Percentiles rank a stretch among this genome's conserved stretches.
Conservation (phyloP, 2,329 filamentous ascomycete species). For the Huntiella bhutanensis region DNA sequence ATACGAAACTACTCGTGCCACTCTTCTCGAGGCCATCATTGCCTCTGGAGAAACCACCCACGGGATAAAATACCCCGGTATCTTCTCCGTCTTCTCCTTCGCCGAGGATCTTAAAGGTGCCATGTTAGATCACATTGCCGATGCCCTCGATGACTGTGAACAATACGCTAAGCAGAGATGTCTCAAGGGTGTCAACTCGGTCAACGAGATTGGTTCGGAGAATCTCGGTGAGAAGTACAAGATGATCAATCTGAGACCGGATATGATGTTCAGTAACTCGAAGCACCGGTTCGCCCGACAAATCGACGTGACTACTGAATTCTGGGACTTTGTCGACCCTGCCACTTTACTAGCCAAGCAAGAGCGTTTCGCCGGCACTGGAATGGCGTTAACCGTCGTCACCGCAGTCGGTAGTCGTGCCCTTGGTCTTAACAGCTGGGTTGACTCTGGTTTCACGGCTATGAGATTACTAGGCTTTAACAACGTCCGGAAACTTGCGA, state of each 20-base stretch:
- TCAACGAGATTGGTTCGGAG: constrained; percentile 72
- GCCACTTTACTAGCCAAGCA: constrained; percentile 67
- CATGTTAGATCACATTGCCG: constrained; percentile 75
- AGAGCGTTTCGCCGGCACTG: constrained; percentile 84
- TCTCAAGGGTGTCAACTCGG: constrained; percentile 61
- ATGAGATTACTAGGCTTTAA: constrained; percentile 64
- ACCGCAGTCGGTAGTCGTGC: constrained; percentile 68
- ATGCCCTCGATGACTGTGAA: constrained; percentile 62
- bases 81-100: constrained; percentile 74
- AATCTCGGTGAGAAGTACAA: constrained; percentile 79
- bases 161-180: constrained; percentile 66
- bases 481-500: constrained; percentile 59
- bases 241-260: constrained; percentile 70
- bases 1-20: constrained; percentile 63
- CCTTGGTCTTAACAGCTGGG: constrained; percentile 69
- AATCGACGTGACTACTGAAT: constrained; percentile 70
- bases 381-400: constrained; percentile 82
- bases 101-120: constrained; percentile 83
- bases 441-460: constrained; percentile 69
- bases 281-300: constrained; percentile 66
- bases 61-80: constrained; percentile 68
- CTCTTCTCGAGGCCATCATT: constrained; percentile 55
- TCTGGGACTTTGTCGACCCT: constrained; percentile 88
- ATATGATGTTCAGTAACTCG: constrained; percentile 83
- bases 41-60: constrained; percentile 60